Evolutionary conservation across 768 basidiomycete genomes (phyloP).

Genomic region (Solioccasus polychromus): DNA sequence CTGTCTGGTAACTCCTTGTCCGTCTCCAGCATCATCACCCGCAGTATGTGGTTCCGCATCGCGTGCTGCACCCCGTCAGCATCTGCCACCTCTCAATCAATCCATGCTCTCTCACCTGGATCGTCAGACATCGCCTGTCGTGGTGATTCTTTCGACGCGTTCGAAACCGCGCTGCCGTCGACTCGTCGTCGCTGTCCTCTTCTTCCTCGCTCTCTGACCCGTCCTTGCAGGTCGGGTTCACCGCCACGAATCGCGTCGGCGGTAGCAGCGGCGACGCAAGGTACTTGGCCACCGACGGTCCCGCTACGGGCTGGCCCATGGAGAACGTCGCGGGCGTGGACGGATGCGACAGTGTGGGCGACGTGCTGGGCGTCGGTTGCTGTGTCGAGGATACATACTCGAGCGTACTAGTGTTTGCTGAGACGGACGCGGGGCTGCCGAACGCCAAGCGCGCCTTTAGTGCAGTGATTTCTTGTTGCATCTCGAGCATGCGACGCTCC

Average conservation of each 20-base stretch:
- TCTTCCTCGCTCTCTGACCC: conserved; percentile 39
- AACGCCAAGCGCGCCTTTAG: conserved; percentile 41
- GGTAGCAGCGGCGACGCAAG: conserved; percentile 18
- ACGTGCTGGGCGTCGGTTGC: conserved; percentile 30
- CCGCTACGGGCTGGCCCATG: conserved; percentile 12
- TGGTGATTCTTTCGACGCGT: conserved; percentile 55
- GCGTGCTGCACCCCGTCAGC: conserved; percentile 48
- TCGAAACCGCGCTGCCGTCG: conserved; percentile 33
- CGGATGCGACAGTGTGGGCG: conserved; percentile 29
- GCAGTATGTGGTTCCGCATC: conserved; percentile 64
- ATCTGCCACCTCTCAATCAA: too few relatives aligned
- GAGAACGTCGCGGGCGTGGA: conserved; percentile 25
- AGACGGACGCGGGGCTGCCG: conserved; percentile 11
- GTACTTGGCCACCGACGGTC: conserved; percentile 9
- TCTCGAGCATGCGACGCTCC: conserved; percentile 52
- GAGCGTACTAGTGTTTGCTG: conserved; percentile 10
- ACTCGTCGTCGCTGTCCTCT: conserved; percentile 34
- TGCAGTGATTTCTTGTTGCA: conserved; percentile 51
- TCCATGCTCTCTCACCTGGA: conserved; percentile 46
- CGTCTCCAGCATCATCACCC: conserved; percentile 51
- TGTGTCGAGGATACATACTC: conserved; percentile 15
- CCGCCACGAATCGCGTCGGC: conserved; percentile 23
- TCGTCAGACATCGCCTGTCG: conserved; percentile 62
- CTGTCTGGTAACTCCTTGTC: conserved; percentile 62
- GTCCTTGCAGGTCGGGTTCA: too few relatives aligned